Evolutionary conservation across 139 green algal species (phyloP).

Genomic region (Micromonas commoda): DNA sequence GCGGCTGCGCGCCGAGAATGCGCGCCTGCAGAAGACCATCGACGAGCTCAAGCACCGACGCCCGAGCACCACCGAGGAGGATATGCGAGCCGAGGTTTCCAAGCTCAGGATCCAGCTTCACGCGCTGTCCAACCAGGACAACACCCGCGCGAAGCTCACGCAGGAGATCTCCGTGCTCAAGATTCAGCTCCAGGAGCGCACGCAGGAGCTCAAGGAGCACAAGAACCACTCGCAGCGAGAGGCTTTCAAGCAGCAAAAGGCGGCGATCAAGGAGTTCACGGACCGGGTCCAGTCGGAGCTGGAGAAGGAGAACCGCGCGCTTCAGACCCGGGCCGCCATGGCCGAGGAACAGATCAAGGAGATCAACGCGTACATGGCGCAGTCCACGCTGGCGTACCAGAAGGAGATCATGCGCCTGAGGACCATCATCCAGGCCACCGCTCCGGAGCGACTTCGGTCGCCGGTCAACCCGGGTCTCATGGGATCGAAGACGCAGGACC

Average conservation of each 20-base stretch:
- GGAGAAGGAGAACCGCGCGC: conserved; percentile 33
- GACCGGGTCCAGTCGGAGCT: conserved; percentile 39
- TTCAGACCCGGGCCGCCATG: conserved; percentile 43
- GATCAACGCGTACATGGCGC: conserved; percentile 52
- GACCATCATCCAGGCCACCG: neutral
- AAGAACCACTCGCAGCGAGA: too few relatives aligned
- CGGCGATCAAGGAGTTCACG: conserved; percentile 36
- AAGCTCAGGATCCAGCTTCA: neutral
- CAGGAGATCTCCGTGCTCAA: conserved; percentile 36
- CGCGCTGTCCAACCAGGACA: conserved; percentile 27
- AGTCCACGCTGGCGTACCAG: conserved; percentile 50
- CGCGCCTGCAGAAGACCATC: neutral
- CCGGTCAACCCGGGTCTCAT: neutral
- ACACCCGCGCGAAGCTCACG: conserved; percentile 32
- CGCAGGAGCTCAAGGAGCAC: conserved; percentile 8
- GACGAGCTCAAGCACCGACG: neutral
- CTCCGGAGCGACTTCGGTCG: neutral
- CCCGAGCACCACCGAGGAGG: neutral
- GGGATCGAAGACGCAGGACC: too few relatives aligned
- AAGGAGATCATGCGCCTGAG: conserved; percentile 58
- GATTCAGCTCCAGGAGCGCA: conserved; percentile 24
- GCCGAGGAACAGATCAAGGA: conserved; percentile 59
- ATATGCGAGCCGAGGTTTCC: neutral
- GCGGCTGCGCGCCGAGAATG: neutral
- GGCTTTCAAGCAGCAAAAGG: conserved; percentile 23